A percentile compares a stretch with the other conserved stretches of the same genome.
phyloP scores from a whole-genome alignment of 768 basidiomycete genomes.

The Boletus reticuloceps region DNA sequence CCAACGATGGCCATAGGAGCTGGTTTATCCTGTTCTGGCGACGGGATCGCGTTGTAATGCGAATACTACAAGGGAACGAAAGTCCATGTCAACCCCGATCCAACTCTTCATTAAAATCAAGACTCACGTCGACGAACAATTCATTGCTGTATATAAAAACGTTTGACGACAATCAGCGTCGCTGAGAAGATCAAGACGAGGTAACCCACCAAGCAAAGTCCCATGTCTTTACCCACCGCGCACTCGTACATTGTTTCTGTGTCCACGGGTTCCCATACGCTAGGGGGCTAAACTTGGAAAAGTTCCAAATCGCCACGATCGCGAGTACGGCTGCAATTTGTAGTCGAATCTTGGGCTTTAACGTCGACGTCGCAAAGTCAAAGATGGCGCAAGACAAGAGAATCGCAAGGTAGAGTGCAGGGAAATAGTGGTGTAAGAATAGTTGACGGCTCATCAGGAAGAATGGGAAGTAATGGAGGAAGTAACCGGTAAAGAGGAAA shows the following conservation, averaged over 20 bases:
- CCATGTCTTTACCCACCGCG: slow-evolving; percentile 92
- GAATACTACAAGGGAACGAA: slow-evolving; percentile 43
- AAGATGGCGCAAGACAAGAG: slow-evolving; percentile 75
- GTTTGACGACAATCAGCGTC: neutral
- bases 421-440: slow-evolving; percentile 98
- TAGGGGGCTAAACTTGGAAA: slow-evolving; percentile 74
- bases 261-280: slow-evolving; percentile 90
- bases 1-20: slow-evolving; percentile 45
- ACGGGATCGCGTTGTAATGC: slow-evolving; percentile 43
- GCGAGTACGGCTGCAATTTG: slow-evolving; percentile 78
- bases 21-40: slow-evolving; percentile 40
- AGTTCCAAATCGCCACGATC: slow-evolving; percentile 76
- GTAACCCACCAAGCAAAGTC: slow-evolving; percentile 82
- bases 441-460: slow-evolving; percentile 96
- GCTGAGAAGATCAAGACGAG: neutral
- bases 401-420: slow-evolving; percentile 92
- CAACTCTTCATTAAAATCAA: neutral
- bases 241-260: slow-evolving; percentile 64
- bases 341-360: slow-evolving; percentile 73
- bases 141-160: slow-evolving; percentile 52
- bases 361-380: slow-evolving; percentile 77
- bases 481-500: slow-evolving; percentile 92
- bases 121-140: slow-evolving; percentile 64
- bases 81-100: neutral
- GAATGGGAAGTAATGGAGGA: slow-evolving; percentile 93